phyloP scores from a whole-genome alignment of 2,329 filamentous ascomycete genomes.

The Fusarium illudens region DNA sequence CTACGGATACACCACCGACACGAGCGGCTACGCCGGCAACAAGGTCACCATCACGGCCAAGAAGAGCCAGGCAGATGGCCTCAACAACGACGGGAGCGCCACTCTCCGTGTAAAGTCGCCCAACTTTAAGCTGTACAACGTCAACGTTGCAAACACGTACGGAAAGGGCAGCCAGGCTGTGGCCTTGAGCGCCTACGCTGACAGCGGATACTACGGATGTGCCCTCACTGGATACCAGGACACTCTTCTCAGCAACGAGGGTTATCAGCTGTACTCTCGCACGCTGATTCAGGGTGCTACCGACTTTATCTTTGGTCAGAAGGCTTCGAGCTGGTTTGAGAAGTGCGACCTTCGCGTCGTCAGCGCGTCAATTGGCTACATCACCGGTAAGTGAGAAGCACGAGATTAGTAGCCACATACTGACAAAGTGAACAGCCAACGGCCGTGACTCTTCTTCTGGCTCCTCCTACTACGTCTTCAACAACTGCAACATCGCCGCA shows the following conservation, averaged over 20 bases:
- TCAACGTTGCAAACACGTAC: constrained; percentile 60
- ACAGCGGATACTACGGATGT: constrained; percentile 58
- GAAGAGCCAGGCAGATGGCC: constrained; percentile 53
- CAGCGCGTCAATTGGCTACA: constrained; percentile 47
- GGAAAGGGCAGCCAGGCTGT: constrained; percentile 59
- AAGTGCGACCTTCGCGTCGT: constrained; percentile 52
- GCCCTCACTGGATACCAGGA: constrained; percentile 59
- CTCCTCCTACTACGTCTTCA: constrained; percentile 56
- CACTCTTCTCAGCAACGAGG: constrained; percentile 56
- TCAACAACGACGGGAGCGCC: constrained; percentile 62
- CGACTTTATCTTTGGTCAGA: constrained; percentile 60
- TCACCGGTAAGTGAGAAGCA: constrained; percentile 49
- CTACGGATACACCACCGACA: constrained; percentile 63
- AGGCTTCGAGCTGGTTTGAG: constrained; percentile 55
- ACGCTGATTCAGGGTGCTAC: constrained; percentile 58
- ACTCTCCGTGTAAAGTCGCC: constrained; percentile 55
- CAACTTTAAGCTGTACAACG: constrained; percentile 69
- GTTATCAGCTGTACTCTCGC: constrained; percentile 57
- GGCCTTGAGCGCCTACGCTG: constrained; percentile 54
- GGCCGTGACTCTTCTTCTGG: constrained; percentile 48
- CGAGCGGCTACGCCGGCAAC: constrained; percentile 61
- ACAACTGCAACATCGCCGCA: constrained; percentile 54
- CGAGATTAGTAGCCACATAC: fast-evolving
- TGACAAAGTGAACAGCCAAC: constrained; percentile 47
- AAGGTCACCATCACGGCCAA: constrained; percentile 61